Base-by-base conservation (phyloP, 2,329 filamentous ascomycete species). In the Aspergillus sp. region DNA sequence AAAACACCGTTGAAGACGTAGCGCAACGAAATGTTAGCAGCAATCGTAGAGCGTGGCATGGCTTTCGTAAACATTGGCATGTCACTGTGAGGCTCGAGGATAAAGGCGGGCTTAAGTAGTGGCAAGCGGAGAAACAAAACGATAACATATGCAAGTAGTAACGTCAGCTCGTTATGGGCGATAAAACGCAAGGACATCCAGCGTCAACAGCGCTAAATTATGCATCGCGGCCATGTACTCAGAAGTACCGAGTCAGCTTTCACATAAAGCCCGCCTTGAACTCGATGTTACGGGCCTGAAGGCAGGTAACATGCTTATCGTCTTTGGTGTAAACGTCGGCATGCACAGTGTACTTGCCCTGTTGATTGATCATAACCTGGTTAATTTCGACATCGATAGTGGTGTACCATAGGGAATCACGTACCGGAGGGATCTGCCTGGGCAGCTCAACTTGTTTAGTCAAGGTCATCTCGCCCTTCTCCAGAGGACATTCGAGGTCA, bases 291-390 rank as follows among this genome's bases (percentile, higher is more conserved):
- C 77, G 65, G 61, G 92, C 92, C 58, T 89, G 89, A 72, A 99
- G 83, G 79, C 95, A 99, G 62, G 93, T 96, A 65, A 99, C 90
- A 72, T 87, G 88, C 65, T 88, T 82, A 59, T 85, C 82, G 55
- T 96, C 88, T 62, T 81, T 83, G 67, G 86, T 92, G 78, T 87
- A 89, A 52, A 96, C 94, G 73, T 98, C 91, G 45, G 94, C 95
- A 41, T 89, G 79, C 38, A 99, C 95, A 17, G 85, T 90, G 84
- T 97, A 99, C 72, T 87, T 93, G 74, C 93, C 95, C 92, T 95
- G 65, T 45, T 21, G 12, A 17, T 19, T 23, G 4, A 50, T 41
- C 54, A 19, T 15, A 9, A 57, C n/a, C 21, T 57, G 43, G 65
- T 55, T 69, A 51, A 30, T 25, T 10, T 17, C 9, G 15, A 28